A percentile compares a stretch with the other conserved stretches of the same genome.
phyloP scores from a whole-genome alignment of 495 filamentous ascomycete genomes.

The Podospora anserina region DNA sequence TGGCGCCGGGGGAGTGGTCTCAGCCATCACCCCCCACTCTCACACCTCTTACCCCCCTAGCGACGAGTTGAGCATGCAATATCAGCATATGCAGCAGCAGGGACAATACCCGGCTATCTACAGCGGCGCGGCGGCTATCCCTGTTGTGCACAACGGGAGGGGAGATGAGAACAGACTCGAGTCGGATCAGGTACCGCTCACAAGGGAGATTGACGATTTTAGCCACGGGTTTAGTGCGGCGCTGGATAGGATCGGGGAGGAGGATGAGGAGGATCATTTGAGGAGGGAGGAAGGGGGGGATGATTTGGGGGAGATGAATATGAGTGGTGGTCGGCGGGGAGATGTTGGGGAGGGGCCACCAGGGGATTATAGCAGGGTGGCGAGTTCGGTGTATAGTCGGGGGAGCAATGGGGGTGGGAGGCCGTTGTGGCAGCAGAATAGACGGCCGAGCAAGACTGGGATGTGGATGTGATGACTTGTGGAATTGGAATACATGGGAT shows the following conservation, averaged over 20 bases:
- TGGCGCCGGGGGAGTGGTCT: conserved; percentile 9
- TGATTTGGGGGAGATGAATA: conserved; percentile 12
- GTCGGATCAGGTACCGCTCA: conserved; percentile 32
- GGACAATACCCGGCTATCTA: conserved; percentile 21
- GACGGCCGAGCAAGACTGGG: conserved; percentile 44
- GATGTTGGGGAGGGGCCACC: neutral
- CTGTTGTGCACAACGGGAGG: neutral
- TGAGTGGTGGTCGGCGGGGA: neutral
- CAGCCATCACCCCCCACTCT: neutral
- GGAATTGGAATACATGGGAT: neutral
- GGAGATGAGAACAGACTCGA: conserved; percentile 21
- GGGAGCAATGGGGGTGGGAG: conserved; percentile 7
- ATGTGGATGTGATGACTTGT: conserved; percentile 41
- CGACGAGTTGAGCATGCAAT: neutral
- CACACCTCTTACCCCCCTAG: conserved; percentile 28
- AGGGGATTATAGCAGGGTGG: conserved; percentile 4
- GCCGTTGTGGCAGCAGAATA: conserved; percentile 50
- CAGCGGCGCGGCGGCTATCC: neutral
- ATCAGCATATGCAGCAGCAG: neutral
- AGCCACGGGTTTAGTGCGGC: conserved; percentile 37
- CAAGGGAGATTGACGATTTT: conserved; percentile 44
- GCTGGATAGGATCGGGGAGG: conserved; percentile 41
- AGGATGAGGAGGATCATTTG: conserved; percentile 28
- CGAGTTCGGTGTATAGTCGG: conserved; percentile 15
- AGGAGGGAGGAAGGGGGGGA: conserved; percentile 15